These are phyloP conservation scores for Nepenthes mirabilis DNA, from an alignment of 148 eudicot species.

Conservation along the genomic window DNA sequence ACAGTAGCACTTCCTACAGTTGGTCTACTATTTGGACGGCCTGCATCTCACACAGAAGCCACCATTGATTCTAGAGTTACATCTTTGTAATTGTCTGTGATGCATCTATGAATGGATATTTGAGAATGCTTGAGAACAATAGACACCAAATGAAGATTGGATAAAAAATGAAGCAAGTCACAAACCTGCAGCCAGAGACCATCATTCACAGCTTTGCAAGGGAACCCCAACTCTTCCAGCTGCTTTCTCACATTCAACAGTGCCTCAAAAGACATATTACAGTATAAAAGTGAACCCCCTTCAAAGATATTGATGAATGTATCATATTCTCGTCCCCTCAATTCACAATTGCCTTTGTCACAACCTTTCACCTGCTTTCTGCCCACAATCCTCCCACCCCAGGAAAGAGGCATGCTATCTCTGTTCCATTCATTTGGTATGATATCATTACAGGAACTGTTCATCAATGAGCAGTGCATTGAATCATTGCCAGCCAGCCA, in stretches of 20 bases:
- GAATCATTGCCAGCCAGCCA: constrained; percentile 66
- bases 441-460: constrained; percentile 45
- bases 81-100: too few relatives aligned
- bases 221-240: constrained; percentile 94
- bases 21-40: too few relatives aligned
- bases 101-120: too few relatives aligned
- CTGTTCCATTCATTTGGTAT: constrained; percentile 65
- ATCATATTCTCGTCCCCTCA: constrained; percentile 67
- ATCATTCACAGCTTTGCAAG: constrained; percentile 96
- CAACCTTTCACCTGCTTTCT: constrained; percentile 55
- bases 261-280: constrained; percentile 95
- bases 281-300: constrained; percentile 87
- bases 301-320: constrained; percentile 85
- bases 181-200: constrained; percentile 97
- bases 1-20: too few relatives aligned
- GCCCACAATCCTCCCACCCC: constrained; percentile 93
- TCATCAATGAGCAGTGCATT: constrained; percentile 31
- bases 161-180: constrained; percentile 1
- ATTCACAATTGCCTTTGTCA: constrained; percentile 37
- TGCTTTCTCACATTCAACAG: constrained; percentile 92
- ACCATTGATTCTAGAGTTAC: too few relatives aligned
- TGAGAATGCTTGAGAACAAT: too few relatives aligned
- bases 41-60: too few relatives aligned
- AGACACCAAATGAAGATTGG: background rate
- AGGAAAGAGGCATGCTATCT: constrained; percentile 47